Evolutionary conservation across 768 basidiomycete genomes (phyloP).

Genomic region (Lactifluus hygrophoroides): DNA sequence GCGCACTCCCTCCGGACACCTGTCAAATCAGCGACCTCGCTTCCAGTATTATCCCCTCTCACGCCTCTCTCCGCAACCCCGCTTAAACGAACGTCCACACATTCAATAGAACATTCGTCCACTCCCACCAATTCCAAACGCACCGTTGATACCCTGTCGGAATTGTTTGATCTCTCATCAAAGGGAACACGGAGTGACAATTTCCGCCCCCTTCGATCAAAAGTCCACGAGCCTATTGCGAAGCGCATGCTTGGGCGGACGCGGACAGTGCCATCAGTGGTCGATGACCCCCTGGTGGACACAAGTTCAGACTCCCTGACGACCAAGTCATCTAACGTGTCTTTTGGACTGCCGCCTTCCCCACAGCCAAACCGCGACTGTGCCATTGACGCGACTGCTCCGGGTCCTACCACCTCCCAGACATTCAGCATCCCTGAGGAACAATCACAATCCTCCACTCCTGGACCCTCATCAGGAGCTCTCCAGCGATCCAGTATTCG

Average conservation of each 20-base stretch:
- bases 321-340: constrained; percentile 18
- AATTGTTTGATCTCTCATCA: constrained; percentile 37
- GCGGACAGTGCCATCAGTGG: constrained; percentile 49
- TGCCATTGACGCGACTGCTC: constrained; percentile 17
- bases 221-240: constrained; percentile 32
- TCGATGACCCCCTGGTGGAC: constrained; percentile 24
- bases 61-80: constrained; percentile 10
- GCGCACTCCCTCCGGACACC: constrained; percentile 18
- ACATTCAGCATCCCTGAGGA: constrained; percentile 20
- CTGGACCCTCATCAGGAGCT: constrained; percentile 10
- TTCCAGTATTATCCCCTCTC: constrained; percentile 14
- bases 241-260: constrained; percentile 69
- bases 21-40: constrained; percentile 6
- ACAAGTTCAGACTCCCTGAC: constrained; percentile 22
- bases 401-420: background rate
- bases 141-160: constrained; percentile 36
- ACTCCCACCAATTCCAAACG: constrained; percentile 5
- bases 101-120: constrained; percentile 5
- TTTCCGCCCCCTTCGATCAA: constrained; percentile 9
- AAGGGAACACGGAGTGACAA: background rate
- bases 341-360: constrained; percentile 15
- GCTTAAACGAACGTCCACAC: constrained; percentile 1
- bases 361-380: constrained; percentile 16
- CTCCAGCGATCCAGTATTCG: constrained; percentile 35
- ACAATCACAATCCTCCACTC: constrained; percentile 14